phyloP scores from a whole-genome alignment of 1,284 basidiomycete genomes.

The Afroboletus lepidellus region DNA sequence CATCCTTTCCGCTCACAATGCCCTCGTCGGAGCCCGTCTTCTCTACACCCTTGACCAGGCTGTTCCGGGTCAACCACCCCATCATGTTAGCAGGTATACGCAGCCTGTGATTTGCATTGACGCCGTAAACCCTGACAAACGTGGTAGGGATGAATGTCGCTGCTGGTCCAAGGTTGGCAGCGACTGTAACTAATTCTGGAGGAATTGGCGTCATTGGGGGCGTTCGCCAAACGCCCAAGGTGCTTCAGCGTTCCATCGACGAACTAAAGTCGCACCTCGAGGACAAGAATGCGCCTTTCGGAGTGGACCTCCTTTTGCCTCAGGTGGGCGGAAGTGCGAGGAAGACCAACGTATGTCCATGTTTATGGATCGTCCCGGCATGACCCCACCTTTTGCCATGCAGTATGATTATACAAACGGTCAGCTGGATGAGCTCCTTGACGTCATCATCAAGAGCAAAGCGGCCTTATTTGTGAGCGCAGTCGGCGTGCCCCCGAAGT shows the following conservation, averaged over 20 bases:
- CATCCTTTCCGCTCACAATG: slow-evolving; percentile 36
- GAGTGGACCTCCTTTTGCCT: slow-evolving; percentile 78
- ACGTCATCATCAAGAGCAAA: slow-evolving; percentile 77
- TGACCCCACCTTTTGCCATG: not conserved
- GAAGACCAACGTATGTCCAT: slow-evolving; percentile 67
- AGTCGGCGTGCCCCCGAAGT: slow-evolving; percentile 81
- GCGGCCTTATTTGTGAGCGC: slow-evolving; percentile 82
- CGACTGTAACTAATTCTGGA: slow-evolving; percentile 77
- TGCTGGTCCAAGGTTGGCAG: slow-evolving; percentile 74
- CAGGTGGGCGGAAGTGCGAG: slow-evolving; percentile 76
- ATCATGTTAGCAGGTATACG: slow-evolving; percentile 67
- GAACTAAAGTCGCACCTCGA: slow-evolving; percentile 71
- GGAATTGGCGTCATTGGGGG: slow-evolving; percentile 88
- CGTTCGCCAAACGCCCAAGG: slow-evolving; percentile 66
- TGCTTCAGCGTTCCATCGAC: slow-evolving; percentile 59
- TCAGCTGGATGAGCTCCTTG: slow-evolving; percentile 69
- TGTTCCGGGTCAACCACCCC: slow-evolving; percentile 81
- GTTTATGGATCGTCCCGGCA: not conserved
- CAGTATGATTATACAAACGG: slow-evolving; percentile 78
- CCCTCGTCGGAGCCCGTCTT: slow-evolving; percentile 58
- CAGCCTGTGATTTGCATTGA: not conserved
- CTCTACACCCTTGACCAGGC: slow-evolving; percentile 59
- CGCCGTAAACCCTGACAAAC: not conserved
- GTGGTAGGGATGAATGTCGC: slow-evolving; percentile 77
- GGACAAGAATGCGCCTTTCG: slow-evolving; percentile 77